Evolutionary conservation across 306 rosid genomes (phyloP), one percentile per base, ranked within the genome.

Genomic region (Cyamopsis tetragonoloba): DNA sequence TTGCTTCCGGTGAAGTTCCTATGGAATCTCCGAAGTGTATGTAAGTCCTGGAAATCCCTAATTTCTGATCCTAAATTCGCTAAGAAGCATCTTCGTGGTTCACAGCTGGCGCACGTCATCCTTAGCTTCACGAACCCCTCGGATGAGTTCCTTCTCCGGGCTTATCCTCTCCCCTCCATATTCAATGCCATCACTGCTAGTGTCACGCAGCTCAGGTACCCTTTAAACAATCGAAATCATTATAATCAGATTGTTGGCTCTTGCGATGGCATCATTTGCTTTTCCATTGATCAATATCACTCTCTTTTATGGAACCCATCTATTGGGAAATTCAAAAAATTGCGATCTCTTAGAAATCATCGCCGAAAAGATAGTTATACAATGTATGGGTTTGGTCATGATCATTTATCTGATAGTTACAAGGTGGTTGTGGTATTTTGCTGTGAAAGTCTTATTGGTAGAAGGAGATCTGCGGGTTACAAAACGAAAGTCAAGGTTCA

Each of bases 311-410:
- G 78, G 79, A 80, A 76, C 15, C 81, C 81, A 7, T 43, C 73
- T 4, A 71, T 42, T n/a, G 12, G 73, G 12, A 53, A 37, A 44
- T 76, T 10, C 13, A 60, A 62, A n/a, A 23, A 50, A 12, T 43
- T 37, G 7, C 84, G 69, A 0, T 9, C 13, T 51, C 23, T n/a
- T n/a, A n/a, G n/a, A n/a, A n/a, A n/a, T n/a, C n/a, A n/a, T n/a
- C n/a, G n/a, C n/a, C n/a, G n/a, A n/a, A n/a, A n/a, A n/a, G n/a
- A n/a, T n/a, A n/a, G n/a, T n/a, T n/a, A n/a, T n/a, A n/a, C n/a
- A n/a, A n/a, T n/a, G n/a, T n/a, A n/a, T n/a, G n/a, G n/a, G n/a
- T 75, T 80, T 28, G 84, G 84, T 19, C 60, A 59, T 75, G 78
- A 75, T 71, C 23, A 48, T 43, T 19, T 24, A 0, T 15, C 15